Conservation (phyloP, 2,329 filamentous ascomycete species). For the Neurospora sp. region DNA sequence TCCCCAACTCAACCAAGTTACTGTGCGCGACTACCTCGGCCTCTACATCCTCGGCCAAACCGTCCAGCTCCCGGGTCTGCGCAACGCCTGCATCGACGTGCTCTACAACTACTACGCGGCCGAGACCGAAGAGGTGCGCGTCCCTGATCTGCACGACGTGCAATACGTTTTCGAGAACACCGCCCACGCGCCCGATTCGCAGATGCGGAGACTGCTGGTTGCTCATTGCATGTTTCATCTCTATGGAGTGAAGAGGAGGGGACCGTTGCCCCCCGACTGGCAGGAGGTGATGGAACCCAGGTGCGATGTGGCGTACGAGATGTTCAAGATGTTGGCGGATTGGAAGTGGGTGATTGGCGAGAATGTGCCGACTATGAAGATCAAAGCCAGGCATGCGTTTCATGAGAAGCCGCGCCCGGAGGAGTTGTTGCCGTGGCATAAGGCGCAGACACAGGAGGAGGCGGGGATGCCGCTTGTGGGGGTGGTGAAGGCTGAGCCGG, state of each 20-base stretch:
- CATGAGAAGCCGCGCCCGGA: conserved; percentile 9
- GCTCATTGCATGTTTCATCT: conserved; percentile 13
- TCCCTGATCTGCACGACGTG: conserved; percentile 14
- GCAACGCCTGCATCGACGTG: conserved; percentile 17
- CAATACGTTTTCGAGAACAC: conserved; percentile 16
- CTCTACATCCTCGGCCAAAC: conserved; percentile 17
- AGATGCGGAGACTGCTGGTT: conserved; percentile 15
- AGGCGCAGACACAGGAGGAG: background rate
- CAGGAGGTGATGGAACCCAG: conserved; percentile 4
- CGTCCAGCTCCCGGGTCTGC: conserved; percentile 12
- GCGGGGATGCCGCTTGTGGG: background rate
- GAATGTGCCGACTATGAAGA: conserved; percentile 14
- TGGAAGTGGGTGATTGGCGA: conserved; percentile 16
- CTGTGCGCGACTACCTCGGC: conserved; percentile 16
- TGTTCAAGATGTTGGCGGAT: conserved; percentile 15
- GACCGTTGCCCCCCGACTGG: conserved; percentile 11
- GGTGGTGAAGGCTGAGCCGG: background rate
- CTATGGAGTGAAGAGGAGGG: conserved; percentile 9
- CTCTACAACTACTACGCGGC: conserved; percentile 16
- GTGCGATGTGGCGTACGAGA: conserved; percentile 9
- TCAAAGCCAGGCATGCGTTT: conserved; percentile 13
- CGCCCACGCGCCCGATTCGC: conserved; percentile 2
- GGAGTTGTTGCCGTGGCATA: background rate
- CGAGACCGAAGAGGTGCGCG: conserved; percentile 3
- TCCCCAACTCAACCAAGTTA: conserved; percentile 7